Evolutionary conservation across 495 filamentous ascomycete genomes (phyloP).

Genomic region (Lasiosphaeria miniovina): DNA sequence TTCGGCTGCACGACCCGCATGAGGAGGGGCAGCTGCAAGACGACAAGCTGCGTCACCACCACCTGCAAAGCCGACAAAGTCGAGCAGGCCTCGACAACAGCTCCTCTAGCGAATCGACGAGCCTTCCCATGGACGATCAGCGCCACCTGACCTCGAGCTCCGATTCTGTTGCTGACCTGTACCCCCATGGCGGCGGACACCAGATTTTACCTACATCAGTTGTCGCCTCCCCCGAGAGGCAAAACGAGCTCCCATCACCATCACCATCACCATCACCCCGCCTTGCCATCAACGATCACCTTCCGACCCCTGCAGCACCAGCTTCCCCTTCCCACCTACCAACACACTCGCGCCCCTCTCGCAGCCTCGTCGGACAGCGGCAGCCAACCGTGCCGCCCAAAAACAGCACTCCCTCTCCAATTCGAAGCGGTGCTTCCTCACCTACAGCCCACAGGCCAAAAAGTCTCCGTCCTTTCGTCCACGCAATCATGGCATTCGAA

Average conservation of each 20-base stretch:
- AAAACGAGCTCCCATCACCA: no score
- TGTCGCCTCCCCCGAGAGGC: no score
- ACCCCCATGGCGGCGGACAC: neutral
- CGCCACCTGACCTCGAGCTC: neutral
- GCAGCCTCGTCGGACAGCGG: neutral
- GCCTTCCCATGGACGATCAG: neutral
- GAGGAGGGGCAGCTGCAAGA: neutral
- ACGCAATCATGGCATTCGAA: conserved; percentile 38
- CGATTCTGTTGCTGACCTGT: neutral
- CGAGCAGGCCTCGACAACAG: neutral
- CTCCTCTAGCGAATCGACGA: neutral
- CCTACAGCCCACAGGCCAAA: conserved; percentile 8
- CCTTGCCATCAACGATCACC: no score
- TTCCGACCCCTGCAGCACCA: no score
- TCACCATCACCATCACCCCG: no score
- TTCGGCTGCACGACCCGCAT: neutral
- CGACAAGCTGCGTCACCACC: neutral
- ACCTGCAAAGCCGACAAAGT: neutral
- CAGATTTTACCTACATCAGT: no score
- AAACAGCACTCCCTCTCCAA: conserved; percentile 8
- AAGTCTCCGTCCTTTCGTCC: conserved; percentile 21
- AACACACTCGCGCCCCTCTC: neutral
- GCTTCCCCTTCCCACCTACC: no score
- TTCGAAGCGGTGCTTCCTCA: conserved; percentile 8
- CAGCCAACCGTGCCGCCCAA: neutral